Evolutionary conservation across 2,329 filamentous ascomycete genomes (phyloP).

Genomic region (Zalaria sp.): DNA sequence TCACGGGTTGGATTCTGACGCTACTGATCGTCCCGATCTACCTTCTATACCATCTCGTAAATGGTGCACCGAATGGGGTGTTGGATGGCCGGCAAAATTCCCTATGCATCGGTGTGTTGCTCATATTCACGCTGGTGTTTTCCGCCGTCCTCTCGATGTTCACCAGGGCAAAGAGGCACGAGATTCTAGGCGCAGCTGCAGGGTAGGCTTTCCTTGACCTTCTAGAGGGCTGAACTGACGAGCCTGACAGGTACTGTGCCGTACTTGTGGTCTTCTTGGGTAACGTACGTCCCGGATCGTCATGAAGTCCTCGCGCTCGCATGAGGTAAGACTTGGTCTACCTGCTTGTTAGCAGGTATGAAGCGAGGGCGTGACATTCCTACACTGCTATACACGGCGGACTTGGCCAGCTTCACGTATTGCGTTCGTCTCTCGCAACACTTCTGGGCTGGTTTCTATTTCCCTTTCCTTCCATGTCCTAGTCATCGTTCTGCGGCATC

Average conservation of each 20-base stretch:
- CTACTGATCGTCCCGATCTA: conserved; percentile 16
- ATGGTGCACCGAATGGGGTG: conserved; percentile 1
- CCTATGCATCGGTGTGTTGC: conserved; percentile 11
- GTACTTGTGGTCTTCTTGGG: conserved; percentile 10
- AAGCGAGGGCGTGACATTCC: no score
- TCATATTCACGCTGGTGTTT: conserved; percentile 14
- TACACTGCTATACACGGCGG: no score
- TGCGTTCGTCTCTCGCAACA: no score
- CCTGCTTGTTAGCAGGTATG: no score
- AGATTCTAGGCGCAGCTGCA: conserved; percentile 14
- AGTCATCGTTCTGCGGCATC: no score
- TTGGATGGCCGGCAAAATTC: conserved; percentile 7
- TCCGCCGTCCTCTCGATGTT: conserved; percentile 13
- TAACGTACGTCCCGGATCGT: conserved; percentile 7
- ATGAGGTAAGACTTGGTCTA: no score
- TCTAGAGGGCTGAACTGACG: no score
- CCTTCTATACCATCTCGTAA: conserved; percentile 13
- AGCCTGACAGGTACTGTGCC: conserved; percentile 10
- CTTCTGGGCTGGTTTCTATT: no score
- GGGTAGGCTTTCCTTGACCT: conserved; percentile 9
- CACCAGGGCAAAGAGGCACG: conserved; percentile 13
- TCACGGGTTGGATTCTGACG: conserved; percentile 12
- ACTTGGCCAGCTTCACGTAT: no score
- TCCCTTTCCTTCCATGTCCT: no score
- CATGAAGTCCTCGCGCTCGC: no score